Percentiles rank a stretch among this genome's conserved stretches.
Conservation (phyloP, 768 basidiomycete species). For the Boletellus ananas region DNA sequence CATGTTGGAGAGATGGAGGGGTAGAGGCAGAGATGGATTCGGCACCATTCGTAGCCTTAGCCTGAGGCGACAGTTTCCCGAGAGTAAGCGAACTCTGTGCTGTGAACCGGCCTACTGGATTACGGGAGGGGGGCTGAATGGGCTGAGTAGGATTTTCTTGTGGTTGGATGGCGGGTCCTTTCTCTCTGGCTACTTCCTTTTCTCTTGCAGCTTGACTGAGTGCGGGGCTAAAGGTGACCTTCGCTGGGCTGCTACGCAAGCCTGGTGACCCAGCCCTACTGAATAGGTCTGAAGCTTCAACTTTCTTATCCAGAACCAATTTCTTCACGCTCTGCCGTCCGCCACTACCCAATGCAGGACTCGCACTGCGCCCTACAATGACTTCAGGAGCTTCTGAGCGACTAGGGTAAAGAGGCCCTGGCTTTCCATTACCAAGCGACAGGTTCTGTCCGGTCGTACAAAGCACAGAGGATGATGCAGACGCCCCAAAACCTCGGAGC, state of each 20-base stretch:
- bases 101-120: conserved; percentile 39
- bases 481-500: conserved; percentile 61
- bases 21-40: conserved; percentile 20
- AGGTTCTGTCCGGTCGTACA: conserved; percentile 32
- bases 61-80: conserved; percentile 24
- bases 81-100: conserved; percentile 34
- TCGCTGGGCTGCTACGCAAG: conserved; percentile 32
- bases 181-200: conserved; percentile 52
- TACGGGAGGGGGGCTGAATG: conserved; percentile 37
- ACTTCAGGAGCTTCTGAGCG: conserved; percentile 56
- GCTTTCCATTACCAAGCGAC: conserved; percentile 53
- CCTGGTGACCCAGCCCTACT: conserved; percentile 41
- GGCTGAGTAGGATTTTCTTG: conserved; percentile 16
- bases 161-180: conserved; percentile 28
- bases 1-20: conserved; percentile 58
- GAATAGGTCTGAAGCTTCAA: conserved; percentile 71
- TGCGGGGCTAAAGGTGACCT: conserved; percentile 71
- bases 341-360: conserved; percentile 66
- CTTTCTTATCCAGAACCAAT: conserved; percentile 81
- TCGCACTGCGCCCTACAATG: conserved; percentile 53
- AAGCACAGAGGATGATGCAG: conserved; percentile 38
- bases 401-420: conserved; percentile 51
- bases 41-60: conserved; percentile 27
- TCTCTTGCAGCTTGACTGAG: conserved; percentile 73
- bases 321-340: conserved; percentile 87